These are phyloP conservation scores for Stagonosporopsis tanaceti DNA, from an alignment of 2,329 filamentous ascomycete genomes.

Conservation along the genomic window DNA sequence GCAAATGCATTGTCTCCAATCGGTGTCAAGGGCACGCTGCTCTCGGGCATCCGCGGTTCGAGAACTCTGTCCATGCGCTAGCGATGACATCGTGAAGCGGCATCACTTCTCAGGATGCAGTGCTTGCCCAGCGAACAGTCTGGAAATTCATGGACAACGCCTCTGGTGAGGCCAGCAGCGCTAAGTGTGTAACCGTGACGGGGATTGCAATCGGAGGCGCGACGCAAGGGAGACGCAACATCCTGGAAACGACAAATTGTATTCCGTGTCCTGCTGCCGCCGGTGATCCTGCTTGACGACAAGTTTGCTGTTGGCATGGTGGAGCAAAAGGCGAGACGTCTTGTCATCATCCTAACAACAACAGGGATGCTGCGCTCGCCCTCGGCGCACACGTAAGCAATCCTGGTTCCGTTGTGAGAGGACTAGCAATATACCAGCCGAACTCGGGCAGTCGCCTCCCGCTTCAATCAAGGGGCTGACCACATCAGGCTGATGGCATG, in stretches of 20 bases:
- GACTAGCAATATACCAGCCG: conserved; percentile 15
- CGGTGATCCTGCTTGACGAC: conserved; percentile 34
- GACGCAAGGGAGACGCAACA: conserved; percentile 39
- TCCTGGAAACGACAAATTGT: conserved; percentile 30
- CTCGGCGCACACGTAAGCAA: conserved; percentile 19
- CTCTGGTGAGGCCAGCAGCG: conserved; percentile 29
- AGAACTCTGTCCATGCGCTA: conserved; percentile 28
- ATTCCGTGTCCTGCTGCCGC: conserved; percentile 33
- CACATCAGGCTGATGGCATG: conserved; percentile 22
- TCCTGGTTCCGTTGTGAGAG: conserved; percentile 10
- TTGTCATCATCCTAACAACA: conserved; percentile 20
- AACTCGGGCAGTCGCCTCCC: conserved; percentile 7
- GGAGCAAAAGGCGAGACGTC: conserved; percentile 23
- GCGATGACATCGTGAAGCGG: conserved; percentile 17
- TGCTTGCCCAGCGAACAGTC: conserved; percentile 27
- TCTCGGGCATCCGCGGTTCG: conserved; percentile 25
- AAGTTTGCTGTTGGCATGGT: conserved; percentile 20
- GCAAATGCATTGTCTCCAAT: conserved; percentile 24
- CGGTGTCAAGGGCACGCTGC: conserved; percentile 17
- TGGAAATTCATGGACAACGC: conserved; percentile 21
- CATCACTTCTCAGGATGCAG: conserved; percentile 42
- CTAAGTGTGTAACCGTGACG: conserved; percentile 45
- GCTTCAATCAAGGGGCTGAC: conserved; percentile 18
- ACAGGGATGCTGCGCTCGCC: conserved; percentile 15
- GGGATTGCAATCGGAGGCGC: conserved; percentile 30